Evolutionary conservation across 148 eudicot genomes (phyloP), one percentile per base, ranked within the genome.

Genomic region (Gaultheria prostrata): DNA sequence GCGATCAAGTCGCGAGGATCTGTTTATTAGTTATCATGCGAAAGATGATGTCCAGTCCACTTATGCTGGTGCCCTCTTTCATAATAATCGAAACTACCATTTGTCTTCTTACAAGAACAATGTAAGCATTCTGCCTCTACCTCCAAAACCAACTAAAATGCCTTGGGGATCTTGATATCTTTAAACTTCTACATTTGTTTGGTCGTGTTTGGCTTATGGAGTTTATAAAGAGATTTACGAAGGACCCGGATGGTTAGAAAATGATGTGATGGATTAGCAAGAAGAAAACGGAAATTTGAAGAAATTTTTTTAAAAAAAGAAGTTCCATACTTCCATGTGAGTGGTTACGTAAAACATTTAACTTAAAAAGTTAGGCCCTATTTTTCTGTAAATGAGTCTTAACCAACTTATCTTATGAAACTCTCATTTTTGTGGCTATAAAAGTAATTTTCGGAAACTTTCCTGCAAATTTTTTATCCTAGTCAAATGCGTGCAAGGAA

Each of bases 21-120:
- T 97, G 28, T 97, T 93, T 83, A 74, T 97, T n/a, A 90, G 98
- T 80, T 97, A 97, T 86, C 98, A 97, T 89, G 99, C 98, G 32
- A 80, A 90, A 85, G 99, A 97, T 84, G 98, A 97, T 85, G 98
- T 97, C 83, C 99, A 97, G 83, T 86, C 98, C 74, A 97, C 99
- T 75, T 97, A 97, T 90, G 99, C 99, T 28, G 99, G 99, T 78
- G 89, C 91, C 28, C 89, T 92, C 56, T 97, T 94, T 85, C 99
- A 97, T 83, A 97, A 97, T 82, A 94, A 93, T 71, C 92, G 99
- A 54, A 97, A 97, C 87, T 97, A 93, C 89, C 88, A 86, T 13
- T 76, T 97, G 53, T 91, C 97, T 78, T 80, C 95, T 20, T 20
- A 32, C 39, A 97, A 97, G 88, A 90, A 93, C 86, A 92, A 87